Evolutionary conservation across 148 eudicot species (phyloP).

Genomic region (Gaultheria prostrata): DNA sequence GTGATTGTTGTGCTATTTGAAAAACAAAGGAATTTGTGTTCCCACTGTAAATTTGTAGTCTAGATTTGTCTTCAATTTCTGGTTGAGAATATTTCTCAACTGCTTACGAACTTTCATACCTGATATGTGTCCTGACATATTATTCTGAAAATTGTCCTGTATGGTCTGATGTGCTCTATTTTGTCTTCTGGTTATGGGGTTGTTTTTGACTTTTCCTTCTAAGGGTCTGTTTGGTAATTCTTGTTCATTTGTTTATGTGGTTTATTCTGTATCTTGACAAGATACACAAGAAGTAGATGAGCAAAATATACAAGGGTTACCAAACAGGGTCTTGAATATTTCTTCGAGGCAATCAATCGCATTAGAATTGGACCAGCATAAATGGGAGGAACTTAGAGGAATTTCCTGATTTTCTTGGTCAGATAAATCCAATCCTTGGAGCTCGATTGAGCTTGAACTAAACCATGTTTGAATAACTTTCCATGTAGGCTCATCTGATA

Average conservation of each 20-base stretch:
- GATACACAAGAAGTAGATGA: background rate
- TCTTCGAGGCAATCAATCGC: too few relatives aligned
- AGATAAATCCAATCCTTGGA: background rate
- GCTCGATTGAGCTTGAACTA: background rate
- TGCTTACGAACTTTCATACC: conserved; percentile 5
- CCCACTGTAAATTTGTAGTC: conserved; percentile 26
- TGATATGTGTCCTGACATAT: background rate
- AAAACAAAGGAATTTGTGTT: background rate
- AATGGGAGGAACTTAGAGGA: background rate
- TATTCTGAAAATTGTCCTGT: conserved; percentile 5
- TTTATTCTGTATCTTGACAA: background rate
- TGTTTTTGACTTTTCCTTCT: background rate
- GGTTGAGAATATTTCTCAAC: conserved; percentile 22
- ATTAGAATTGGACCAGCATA: background rate
- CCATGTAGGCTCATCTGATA: background rate
- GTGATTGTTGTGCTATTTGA: background rate
- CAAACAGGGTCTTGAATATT: too few relatives aligned
- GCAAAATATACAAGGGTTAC: background rate
- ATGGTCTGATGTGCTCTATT: conserved; percentile 1
- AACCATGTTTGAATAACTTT: background rate
- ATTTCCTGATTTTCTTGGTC: background rate
- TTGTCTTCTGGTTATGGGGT: background rate
- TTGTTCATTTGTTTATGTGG: background rate
- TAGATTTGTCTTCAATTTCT: conserved; percentile 13
- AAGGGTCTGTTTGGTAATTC: background rate